phyloP scores from a whole-genome alignment of 108 stramenopile genomes.

The Cyclotella choctawhatcheeana region DNA sequence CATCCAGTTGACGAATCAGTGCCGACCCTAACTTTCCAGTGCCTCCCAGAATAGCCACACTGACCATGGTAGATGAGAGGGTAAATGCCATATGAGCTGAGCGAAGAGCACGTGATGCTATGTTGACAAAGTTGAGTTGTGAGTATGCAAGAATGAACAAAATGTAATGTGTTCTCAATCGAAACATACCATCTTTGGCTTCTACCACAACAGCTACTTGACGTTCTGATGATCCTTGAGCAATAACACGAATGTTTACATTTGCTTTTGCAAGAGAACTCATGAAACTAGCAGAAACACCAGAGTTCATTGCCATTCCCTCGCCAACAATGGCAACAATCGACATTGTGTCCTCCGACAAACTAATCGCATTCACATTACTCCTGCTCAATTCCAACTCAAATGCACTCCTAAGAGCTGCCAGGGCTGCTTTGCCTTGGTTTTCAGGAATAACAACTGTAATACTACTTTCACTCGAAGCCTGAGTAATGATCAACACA shows the following conservation, averaged over 20 bases:
- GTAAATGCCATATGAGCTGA: slow-evolving; percentile 89
- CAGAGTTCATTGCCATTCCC: slow-evolving; percentile 82
- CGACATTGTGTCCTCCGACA: slow-evolving; percentile 56
- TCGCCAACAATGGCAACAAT: slow-evolving; percentile 92
- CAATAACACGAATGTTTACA: slow-evolving; percentile 89
- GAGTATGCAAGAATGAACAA: not conserved
- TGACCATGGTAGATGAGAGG: slow-evolving; percentile 67
- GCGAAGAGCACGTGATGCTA: slow-evolving; percentile 76
- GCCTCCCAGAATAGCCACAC: slow-evolving; percentile 62
- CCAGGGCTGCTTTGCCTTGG: slow-evolving; percentile 66
- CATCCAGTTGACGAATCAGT: slow-evolving; percentile 56
- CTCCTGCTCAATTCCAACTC: slow-evolving; percentile 72
- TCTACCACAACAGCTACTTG: slow-evolving; percentile 87
- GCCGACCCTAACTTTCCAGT: slow-evolving; percentile 66
- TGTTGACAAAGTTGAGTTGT: not conserved
- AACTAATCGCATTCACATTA: slow-evolving; percentile 59
- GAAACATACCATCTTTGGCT: slow-evolving; percentile 41
- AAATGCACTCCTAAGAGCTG: slow-evolving; percentile 65
- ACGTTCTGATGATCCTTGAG: slow-evolving; percentile 85
- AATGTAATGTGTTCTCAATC: not conserved
- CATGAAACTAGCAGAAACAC: slow-evolving; percentile 85
- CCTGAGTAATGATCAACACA: slow-evolving; percentile 89
- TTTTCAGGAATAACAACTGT: slow-evolving; percentile 77
- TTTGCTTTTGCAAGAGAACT: slow-evolving; percentile 80
- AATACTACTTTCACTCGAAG: slow-evolving; percentile 82